Evolutionary conservation across 1,139 yeast genomes (phyloP).

Genomic region (Hansenula sp.): DNA sequence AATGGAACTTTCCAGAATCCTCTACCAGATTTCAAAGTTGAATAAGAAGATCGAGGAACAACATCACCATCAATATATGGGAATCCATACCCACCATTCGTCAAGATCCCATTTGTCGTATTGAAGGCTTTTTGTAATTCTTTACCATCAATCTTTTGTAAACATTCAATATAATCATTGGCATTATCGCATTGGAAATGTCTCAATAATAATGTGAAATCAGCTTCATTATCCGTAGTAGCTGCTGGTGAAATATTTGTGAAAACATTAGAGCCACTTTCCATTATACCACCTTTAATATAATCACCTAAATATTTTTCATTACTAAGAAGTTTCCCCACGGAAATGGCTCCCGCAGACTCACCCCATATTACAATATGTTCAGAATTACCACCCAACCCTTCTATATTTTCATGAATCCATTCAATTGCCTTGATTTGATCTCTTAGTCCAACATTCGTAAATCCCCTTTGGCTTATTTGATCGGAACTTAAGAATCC

Average conservation of each 20-base stretch:
- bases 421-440: slow-evolving; percentile 33
- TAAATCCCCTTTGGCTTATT: slow-evolving; percentile 15
- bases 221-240: slow-evolving; percentile 6
- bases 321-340: slow-evolving; percentile 25
- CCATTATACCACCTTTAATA: slow-evolving; percentile 28
- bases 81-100: background rate
- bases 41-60: slow-evolving; percentile 11
- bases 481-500: slow-evolving; percentile 29
- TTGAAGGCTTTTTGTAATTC: slow-evolving; percentile 14
- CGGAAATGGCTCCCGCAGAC: slow-evolving; percentile 33
- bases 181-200: slow-evolving; percentile 14
- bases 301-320: slow-evolving; percentile 21
- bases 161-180: slow-evolving; percentile 13
- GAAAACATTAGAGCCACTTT: slow-evolving; percentile 17
- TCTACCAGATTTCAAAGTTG: slow-evolving; percentile 9
- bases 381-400: slow-evolving; percentile 35
- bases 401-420: slow-evolving; percentile 30
- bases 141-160: slow-evolving; percentile 10
- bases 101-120: slow-evolving; percentile 12
- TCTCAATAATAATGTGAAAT: slow-evolving; percentile 12
- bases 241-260: slow-evolving; percentile 6
- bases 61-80: slow-evolving; percentile 18
- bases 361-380: slow-evolving; percentile 34
- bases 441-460: slow-evolving; percentile 31
- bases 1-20: slow-evolving; percentile 13